Conservation (phyloP, 225 moss, liverwort and hornwort genomes). For the Straminergon stramineum region DNA sequence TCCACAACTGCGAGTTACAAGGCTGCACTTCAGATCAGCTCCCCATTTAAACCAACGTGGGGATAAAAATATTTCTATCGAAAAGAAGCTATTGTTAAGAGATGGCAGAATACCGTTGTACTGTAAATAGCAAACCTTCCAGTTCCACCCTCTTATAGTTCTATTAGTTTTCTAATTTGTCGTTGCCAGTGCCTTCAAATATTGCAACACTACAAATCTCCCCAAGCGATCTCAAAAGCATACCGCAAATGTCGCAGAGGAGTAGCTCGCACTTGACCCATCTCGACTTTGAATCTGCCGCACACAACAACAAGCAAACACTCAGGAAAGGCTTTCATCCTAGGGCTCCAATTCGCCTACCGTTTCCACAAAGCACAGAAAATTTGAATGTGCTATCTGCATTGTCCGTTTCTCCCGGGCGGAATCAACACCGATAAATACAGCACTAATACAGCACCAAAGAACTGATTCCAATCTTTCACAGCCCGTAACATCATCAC, state of each 20-base stretch:
- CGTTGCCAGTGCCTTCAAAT: not conserved
- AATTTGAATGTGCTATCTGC: not conserved
- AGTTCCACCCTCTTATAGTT: not conserved
- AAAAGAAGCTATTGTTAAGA: not conserved
- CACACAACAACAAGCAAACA: not conserved
- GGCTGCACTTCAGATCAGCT: not conserved
- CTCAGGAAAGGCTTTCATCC: not conserved
- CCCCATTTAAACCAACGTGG: not conserved
- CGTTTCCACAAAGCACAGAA: not conserved
- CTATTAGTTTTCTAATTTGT: not conserved
- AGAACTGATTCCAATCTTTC: not conserved
- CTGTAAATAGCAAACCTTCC: not conserved
- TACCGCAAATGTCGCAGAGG: constrained; percentile 39
- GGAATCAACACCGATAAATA: not conserved
- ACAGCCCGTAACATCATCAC: not conserved
- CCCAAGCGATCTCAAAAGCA: not conserved
- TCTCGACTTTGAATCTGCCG: constrained; percentile 19
- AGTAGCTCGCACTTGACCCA: constrained; percentile 11
- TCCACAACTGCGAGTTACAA: not conserved
- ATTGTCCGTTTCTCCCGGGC: not conserved
- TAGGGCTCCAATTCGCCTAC: not conserved
- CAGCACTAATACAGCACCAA: not conserved
- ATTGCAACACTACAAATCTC: not conserved
- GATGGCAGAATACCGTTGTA: not conserved
- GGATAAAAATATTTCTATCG: not conserved